Base-by-base conservation (phyloP, 495 filamentous ascomycete species). In the Aspergillus avenaceus region DNA sequence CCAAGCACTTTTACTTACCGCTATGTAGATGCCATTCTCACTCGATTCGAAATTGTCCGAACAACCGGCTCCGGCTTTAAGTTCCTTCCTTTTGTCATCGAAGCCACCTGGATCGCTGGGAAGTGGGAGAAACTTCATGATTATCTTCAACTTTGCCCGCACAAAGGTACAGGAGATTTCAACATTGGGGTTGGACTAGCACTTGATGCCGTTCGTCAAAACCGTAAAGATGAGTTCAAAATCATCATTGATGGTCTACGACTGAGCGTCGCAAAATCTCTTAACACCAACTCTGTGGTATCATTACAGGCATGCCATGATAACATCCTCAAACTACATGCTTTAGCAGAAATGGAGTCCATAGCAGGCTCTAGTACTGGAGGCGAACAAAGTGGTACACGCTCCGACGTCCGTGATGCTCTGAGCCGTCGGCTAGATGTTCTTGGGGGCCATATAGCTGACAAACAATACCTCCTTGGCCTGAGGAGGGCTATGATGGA, bases 391-490 rank as follows among this genome's bases (percentile, higher is more conserved):
- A 52, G 63, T 13, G 56, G 57, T 5, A 47, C 66, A 41, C 63
- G 58, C 54, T 54, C 64, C 24, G 64, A 65, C 16, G 60, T 90
- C 19, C 61, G 84, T 0, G 67, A 74, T 53, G 78, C 82, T 8
- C 69, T 97, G 12, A 78, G 85, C 56, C 79, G 85, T 31, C 86
- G 95, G 8, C 69, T 97, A 41, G 86, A 91, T 60, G 78, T 91
- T 8, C 66, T 99, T 8, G 93, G 93, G 2, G 85, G 90, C 4
- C 96, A 90, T 59, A 80, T 87, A 22, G 80, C 84, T 34, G 89
- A 97, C 61, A 97, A 97, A 64, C 92, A 97, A 64, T 96, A 96
- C 59, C 67, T 99, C 22, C 78, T 99, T n/a, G 86, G 91, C 2
- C 74, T 97, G 18, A 78, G 91, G 45, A 78, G 92, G 50, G 91